These are phyloP conservation scores for Saccharomycodes ludwigii DNA, from an alignment of 805 yeast species.

Conservation along the genomic window DNA sequence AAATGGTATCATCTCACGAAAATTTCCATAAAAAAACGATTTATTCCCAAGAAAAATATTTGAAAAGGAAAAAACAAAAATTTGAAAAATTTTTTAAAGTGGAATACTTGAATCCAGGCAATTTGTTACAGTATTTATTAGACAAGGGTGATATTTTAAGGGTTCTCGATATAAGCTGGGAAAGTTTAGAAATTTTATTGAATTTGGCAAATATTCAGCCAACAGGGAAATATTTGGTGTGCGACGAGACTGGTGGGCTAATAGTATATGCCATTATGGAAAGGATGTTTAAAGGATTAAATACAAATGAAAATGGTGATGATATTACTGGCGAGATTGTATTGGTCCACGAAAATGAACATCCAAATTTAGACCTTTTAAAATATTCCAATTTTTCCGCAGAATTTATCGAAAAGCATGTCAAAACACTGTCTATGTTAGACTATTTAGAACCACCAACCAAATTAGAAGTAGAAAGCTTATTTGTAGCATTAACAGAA, in stretches of 20 bases:
- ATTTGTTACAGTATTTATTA: slow-evolving; percentile 56
- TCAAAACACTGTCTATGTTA: slow-evolving; percentile 61
- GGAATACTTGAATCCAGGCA: slow-evolving; percentile 59
- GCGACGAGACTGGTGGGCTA: slow-evolving; percentile 95
- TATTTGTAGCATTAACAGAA: slow-evolving; percentile 27
- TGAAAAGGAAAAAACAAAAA: slow-evolving; percentile 85
- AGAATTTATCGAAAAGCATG: slow-evolving; percentile 37
- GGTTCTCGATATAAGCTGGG: slow-evolving; percentile 75
- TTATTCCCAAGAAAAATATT: slow-evolving; percentile 83
- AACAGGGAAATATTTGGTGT: slow-evolving; percentile 77
- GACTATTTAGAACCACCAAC: slow-evolving; percentile 73
- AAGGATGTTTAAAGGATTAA: slow-evolving; percentile 52
- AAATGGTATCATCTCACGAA: slow-evolving; percentile 71
- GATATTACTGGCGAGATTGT: slow-evolving; percentile 57
- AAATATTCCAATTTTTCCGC: slow-evolving; percentile 54
- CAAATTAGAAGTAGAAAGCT: slow-evolving; percentile 29
- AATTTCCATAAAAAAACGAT: slow-evolving; percentile 82
- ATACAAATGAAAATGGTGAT: slow-evolving; percentile 28
- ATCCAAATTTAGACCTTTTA: slow-evolving; percentile 65
- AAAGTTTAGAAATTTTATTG: slow-evolving; percentile 66
- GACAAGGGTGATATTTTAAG: slow-evolving; percentile 63
- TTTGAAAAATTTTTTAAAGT: slow-evolving; percentile 78
- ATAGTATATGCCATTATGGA: slow-evolving; percentile 76
- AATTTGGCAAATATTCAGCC: slow-evolving; percentile 74
- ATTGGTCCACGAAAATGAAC: slow-evolving; percentile 85